Base-by-base conservation (phyloP, 192 early-diverging fungal species). In the Glomus cerebriforme region DNA sequence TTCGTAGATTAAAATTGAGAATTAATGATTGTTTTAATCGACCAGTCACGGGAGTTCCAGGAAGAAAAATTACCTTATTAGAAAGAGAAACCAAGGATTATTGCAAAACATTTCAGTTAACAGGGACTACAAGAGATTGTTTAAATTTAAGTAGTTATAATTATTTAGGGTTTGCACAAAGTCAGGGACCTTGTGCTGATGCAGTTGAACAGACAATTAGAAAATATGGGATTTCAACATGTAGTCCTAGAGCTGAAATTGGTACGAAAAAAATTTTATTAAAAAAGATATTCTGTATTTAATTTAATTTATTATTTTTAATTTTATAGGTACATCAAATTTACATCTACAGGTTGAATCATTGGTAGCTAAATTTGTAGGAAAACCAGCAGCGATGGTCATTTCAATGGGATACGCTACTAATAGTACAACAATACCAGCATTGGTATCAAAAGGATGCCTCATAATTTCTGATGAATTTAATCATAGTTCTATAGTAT, bases 401-500 rank as follows among this genome's bases (percentile, higher is more conserved):
- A 91, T 96, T 65, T 94, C 92, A 27, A 98, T 98, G 98, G 98
- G 98, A 19, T 98, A 96, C 81, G 96, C 98, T 15, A 98, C 97
- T 77, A 99, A 99, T 83, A 94, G 94, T 59, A 96, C 96, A 13
- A 96, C 93, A 32, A 88, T 99, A 73, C 97, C 98, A 49, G 90
- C 96, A 47, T 84, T 99, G 29, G 95, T 94, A 49, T 81, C 85
- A 71, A 87, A 88, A 82, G 97, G 97, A 8, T 95, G 92, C 77
- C 88, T 99, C 73, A 96, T 99, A 64, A 93, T 99, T 73, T 93
- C 91, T 22, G 97, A 99, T 83, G 96, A 97, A 87, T 88, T 97
- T 49, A 99, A 99, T 87, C 97, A 99, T 87, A 88, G 91, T 78
- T 96, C 95, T 62, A 85, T 99, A 71, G 93, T 99, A 15, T 95